phyloP scores from a whole-genome alignment of 768 basidiomycete species.

The Leccinum obscurum region DNA sequence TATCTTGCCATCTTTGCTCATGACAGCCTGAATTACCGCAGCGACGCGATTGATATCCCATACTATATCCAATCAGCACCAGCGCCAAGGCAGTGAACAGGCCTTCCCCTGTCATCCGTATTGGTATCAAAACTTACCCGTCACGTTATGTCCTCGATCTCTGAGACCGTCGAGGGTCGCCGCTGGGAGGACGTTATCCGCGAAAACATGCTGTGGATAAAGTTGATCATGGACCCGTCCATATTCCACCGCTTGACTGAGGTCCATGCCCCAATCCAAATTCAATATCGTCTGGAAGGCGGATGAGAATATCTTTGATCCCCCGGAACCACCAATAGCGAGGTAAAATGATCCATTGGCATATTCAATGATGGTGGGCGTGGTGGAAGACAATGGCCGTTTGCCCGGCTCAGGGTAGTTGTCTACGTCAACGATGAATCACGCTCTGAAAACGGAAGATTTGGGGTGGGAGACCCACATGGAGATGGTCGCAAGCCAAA shows the following conservation, averaged over 20 bases:
- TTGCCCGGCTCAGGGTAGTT: conserved; percentile 90
- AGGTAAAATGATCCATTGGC: conserved; percentile 70
- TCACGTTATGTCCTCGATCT: conserved; percentile 69
- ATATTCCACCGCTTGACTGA: conserved; percentile 79
- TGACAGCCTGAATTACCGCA: conserved; percentile 72
- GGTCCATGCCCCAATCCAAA: conserved; percentile 74
- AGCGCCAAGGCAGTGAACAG: neutral
- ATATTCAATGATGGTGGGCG: conserved; percentile 79
- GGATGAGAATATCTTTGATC: conserved; percentile 79
- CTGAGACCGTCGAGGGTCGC: conserved; percentile 57
- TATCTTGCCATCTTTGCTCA: conserved; percentile 50
- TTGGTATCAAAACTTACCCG: conserved; percentile 41
- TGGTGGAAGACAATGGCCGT: conserved; percentile 85
- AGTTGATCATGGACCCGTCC: conserved; percentile 87
- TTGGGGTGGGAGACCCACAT: conserved; percentile 44
- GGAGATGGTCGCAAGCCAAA: conserved; percentile 85
- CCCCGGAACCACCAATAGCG: conserved; percentile 84
- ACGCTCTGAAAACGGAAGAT: neutral
- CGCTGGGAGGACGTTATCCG: conserved; percentile 60
- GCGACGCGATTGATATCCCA: conserved; percentile 69
- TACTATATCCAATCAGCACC: conserved; percentile 37
- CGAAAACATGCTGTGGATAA: conserved; percentile 60
- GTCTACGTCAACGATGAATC: conserved; percentile 42
- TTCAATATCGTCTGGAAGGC: conserved; percentile 80
- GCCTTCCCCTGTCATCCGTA: neutral